Base-by-base conservation (phyloP, 2,329 filamentous ascomycete genomes). In the Coniella vitis region DNA sequence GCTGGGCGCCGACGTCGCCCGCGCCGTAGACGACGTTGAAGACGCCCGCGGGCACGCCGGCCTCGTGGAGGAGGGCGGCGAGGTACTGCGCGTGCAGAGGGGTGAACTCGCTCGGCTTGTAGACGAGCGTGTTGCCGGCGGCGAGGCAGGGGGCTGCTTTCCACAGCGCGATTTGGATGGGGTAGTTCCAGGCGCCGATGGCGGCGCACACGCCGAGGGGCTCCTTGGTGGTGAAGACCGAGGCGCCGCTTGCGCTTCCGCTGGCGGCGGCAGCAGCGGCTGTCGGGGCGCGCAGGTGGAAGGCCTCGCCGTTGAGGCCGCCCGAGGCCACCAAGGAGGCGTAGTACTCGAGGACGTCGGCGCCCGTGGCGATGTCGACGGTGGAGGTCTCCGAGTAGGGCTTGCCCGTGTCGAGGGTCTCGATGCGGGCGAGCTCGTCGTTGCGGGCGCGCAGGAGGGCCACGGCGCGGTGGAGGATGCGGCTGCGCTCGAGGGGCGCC, bases 121-220 rank as follows among this genome's bases (percentile, higher is more conserved):
- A 94, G 38, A 94, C 79, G 85, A 94, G 90, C 61, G 84, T 87
- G 68, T 94, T 94, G 17, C 88, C 88, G 1, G 88, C 88, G 3
- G 88, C 87, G 13, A 94, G 75, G 58, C 88, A 93, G 0, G 89
- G 86, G 0, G 86, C 87, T 1, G 86, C 90, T 67, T 94, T 94
- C 88, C 88, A 94, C 1, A 94, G 73, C 8, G 88, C 88, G 56
- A 94, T 94, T 65, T 94, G 88, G 55, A 94, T 86, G 12, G 89
- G 89, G 63, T 94, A 94, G 68, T 94, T 94, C 88, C 88, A 94
- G 13, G 89, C 89, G 48, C 88, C 89, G 56, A 94, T 94, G 49
- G 87, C 89, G 13, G 79, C 89, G 63, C 88, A 94, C 13, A 93
- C 87, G 21, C 89, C 89, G 16, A 94, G 71, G 4, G 89, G 77